Evolutionary conservation across 2,329 filamentous ascomycete genomes (phyloP).

Genomic region (Metarhizium sp.): DNA sequence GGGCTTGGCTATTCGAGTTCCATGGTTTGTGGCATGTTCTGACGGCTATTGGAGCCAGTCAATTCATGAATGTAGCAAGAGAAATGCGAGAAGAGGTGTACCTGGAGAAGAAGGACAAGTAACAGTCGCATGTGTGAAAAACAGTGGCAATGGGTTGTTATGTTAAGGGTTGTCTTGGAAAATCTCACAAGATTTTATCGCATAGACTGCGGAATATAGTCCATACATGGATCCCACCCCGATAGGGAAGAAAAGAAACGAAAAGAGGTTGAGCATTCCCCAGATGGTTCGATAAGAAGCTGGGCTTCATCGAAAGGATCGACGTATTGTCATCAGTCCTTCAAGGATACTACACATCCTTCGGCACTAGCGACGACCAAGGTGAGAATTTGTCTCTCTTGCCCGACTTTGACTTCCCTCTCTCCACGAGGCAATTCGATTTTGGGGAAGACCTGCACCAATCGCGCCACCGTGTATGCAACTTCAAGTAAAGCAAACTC

Average conservation of each 20-base stretch:
- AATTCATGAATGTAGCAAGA: constrained; percentile 24
- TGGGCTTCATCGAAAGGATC: background rate
- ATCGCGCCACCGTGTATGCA: constrained; percentile 8
- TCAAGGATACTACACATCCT: background rate
- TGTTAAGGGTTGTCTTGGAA: background rate
- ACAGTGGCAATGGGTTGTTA: background rate
- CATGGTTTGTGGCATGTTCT: constrained; percentile 60
- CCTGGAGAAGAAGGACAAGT: background rate
- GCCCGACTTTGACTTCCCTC: constrained; percentile 9
- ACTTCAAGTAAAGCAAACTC: constrained; percentile 20
- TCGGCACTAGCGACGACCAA: constrained; percentile 10
- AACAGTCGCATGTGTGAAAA: background rate
- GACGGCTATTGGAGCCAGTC: constrained; percentile 43
- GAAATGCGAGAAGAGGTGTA: constrained; percentile 10
- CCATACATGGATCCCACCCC: no score
- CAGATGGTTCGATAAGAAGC: background rate
- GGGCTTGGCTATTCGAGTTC: constrained; percentile 45
- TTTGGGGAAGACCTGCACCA: constrained; percentile 9
- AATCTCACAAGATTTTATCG: no score
- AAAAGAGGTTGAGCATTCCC: background rate
- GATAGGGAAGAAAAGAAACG: background rate
- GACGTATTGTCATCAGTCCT: background rate
- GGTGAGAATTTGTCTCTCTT: constrained; percentile 14
- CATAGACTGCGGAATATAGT: no score
- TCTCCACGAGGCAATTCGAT: constrained; percentile 11